Evolutionary conservation across 2,329 filamentous ascomycete genomes (phyloP).

Genomic region (Fusarium fujikuroi): DNA sequence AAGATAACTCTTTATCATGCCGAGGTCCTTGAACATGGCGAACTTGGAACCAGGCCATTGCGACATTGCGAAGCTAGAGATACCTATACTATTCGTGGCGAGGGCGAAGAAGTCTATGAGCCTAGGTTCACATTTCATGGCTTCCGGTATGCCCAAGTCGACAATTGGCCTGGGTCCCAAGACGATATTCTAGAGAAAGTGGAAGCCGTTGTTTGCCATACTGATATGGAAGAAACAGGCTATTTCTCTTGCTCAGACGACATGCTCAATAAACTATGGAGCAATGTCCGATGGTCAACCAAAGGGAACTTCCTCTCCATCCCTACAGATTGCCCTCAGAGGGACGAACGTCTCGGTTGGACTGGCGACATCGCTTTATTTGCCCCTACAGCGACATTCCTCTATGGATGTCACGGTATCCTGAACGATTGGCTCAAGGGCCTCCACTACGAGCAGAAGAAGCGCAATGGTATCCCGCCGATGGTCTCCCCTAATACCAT

Average conservation of each 20-base stretch:
- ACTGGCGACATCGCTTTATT: slow-evolving; percentile 61
- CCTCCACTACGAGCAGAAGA: not conserved
- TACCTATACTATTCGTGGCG: not conserved
- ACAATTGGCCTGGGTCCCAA: slow-evolving; percentile 49
- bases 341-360: slow-evolving; percentile 66
- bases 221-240: slow-evolving; percentile 62
- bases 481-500: not conserved
- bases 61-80: not conserved
- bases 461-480: not conserved
- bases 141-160: slow-evolving; percentile 61
- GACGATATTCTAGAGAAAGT: slow-evolving; percentile 33
- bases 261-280: slow-evolving; percentile 63
- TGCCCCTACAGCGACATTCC: slow-evolving; percentile 60
- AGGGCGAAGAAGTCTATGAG: slow-evolving; percentile 44
- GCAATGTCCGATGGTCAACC: slow-evolving; percentile 66
- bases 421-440: slow-evolving; percentile 37
- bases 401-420: slow-evolving; percentile 63
- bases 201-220: slow-evolving; percentile 56
- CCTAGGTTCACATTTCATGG: slow-evolving; percentile 64
- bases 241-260: slow-evolving; percentile 62
- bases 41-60: slow-evolving; percentile 7
- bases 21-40: slow-evolving; percentile 14
- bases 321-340: slow-evolving; percentile 60
- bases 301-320: slow-evolving; percentile 67
- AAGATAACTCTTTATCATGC: not conserved